Evolutionary conservation across 305 asterid species (phyloP).

Genomic region (Salvia sclarea): DNA sequence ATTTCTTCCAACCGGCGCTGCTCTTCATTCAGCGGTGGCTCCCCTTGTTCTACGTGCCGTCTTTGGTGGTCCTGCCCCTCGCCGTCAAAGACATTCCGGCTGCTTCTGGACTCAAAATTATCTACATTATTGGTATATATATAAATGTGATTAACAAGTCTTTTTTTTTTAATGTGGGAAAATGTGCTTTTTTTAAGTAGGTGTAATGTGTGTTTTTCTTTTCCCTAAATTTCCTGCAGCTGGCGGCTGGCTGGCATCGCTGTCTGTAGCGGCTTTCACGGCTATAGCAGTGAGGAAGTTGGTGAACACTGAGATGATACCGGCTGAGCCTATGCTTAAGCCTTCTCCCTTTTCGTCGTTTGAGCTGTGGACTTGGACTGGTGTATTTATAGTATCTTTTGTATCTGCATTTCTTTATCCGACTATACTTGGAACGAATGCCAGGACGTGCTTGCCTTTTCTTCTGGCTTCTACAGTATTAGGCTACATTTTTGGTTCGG

Average conservation of each 20-base stretch:
- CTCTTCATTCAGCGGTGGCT: conserved; percentile 96
- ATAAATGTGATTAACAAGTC: not conserved
- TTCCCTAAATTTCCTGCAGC: conserved; percentile 42
- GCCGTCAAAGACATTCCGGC: conserved; percentile 90
- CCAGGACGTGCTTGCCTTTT: conserved; percentile 88
- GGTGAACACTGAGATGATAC: conserved; percentile 80
- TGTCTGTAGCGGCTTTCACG: conserved; percentile 80
- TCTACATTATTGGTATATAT: conserved; percentile 63
- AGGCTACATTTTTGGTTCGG: conserved; percentile 86
- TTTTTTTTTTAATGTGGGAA: not conserved
- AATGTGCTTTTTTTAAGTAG: not conserved
- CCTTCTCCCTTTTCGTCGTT: conserved; percentile 80
- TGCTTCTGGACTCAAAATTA: conserved; percentile 81
- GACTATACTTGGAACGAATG: conserved; percentile 76
- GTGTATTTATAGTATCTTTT: conserved; percentile 62
- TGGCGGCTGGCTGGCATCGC: conserved; percentile 93
- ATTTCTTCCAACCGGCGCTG: conserved; percentile 95
- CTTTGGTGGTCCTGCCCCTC: conserved; percentile 87
- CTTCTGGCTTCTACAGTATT: conserved; percentile 82
- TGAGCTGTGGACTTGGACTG: conserved; percentile 84
- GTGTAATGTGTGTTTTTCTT: not conserved
- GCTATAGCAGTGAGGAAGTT: conserved; percentile 84
- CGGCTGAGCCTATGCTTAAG: conserved; percentile 97
- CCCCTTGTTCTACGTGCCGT: conserved; percentile 94
- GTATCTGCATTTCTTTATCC: conserved; percentile 68